Base-by-base conservation (phyloP, 176 grass and related monocot genomes). In the Aegilops umbellulata region DNA sequence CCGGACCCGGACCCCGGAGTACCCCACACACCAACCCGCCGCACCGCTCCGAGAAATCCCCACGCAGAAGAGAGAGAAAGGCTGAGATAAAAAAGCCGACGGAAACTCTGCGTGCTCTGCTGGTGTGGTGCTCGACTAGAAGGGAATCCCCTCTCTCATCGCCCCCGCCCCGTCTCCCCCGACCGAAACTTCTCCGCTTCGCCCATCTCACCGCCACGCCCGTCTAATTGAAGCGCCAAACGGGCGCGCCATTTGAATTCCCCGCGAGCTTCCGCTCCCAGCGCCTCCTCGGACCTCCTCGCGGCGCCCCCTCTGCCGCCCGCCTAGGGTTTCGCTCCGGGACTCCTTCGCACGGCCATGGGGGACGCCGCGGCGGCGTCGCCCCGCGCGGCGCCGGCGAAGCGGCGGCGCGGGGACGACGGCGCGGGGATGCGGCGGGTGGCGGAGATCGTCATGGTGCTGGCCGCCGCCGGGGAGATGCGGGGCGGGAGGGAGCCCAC, bases 391-490 rank as follows among this genome's bases (percentile, higher is more conserved):
- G 42, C 88, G 71, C 25, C 41, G 79, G 36, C 64, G 92, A 88
- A 87, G 88, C 69, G 89, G 81, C 82, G 83, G 17, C 84, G 86
- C 70, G 90, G 82, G 10, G 91, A 58, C 53, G 53, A 89, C 0
- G 89, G 84, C 17, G 84, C 78, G 75, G 88, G 90, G 84, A 47
- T 99, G 88, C 82, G 87, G 87, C 81, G 94, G 65, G 94, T 99
- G 69, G 94, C 97, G 68, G 94, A 96, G 92, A 92, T 96, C 82
- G 94, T 99, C 65, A 99, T 99, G 94, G 90, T 96, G 65, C 88
- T 99, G 63, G 91, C 97, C 30, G 92, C 92, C 13, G 80, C 94
- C 34, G 90, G 89, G 67, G 88, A 92, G 92, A 81, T 94, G 92
- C 75, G 97, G 15, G 92, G 90, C 42, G 92, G 94, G 64, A 88